Evolutionary conservation across 2,329 filamentous ascomycete genomes (phyloP), one percentile per base, ranked within the genome.

Genomic region (Penicillium sp.): DNA sequence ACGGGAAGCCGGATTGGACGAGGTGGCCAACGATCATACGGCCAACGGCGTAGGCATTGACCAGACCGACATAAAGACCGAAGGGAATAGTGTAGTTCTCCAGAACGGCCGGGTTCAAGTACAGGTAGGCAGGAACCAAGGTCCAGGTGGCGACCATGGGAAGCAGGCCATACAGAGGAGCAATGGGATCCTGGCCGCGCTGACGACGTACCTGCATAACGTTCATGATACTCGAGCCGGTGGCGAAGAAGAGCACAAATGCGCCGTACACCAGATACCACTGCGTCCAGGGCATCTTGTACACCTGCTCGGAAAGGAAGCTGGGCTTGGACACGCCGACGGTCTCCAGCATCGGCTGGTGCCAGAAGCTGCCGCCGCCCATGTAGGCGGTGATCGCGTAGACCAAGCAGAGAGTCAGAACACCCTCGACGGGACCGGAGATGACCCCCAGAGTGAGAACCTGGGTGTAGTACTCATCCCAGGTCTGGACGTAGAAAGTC

Each of bases 381-480:
- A 91, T 82, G 69, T 85, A 84, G 44, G 88, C 92, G 4, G 94
- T 97, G 57, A 95, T 76, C 31, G 84, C 83, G 72, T 94, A 97
- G 53, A 99, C 85, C 49, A 82, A 69, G 63, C 90, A 87, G 18
- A 99, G 81, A 36, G 90, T 91, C 42, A 97, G 75, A 50, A 99
- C 87, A 46, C 94, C 94, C 74, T 99, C 94, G 33, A 99, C 94
- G 4, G 94, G 94, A 0, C 94, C 94, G 58, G 92, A 96, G 60
- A 99, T 81, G 56, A 97, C 77, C 53, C 94, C 94, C 5, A 99
- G 83, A 1, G 91, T 96, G 43, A 99, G 82, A 3, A 92, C 94
- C 73, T 96, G 92, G 46, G 94, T 99, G 76, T 97, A 92, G 75
- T 97, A 99, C 72, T 97, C 94, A 68, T 99, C 94, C 94, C 94